phyloP scores from a whole-genome alignment of 1,284 basidiomycete genomes.

The Ustilago vetiveriae region DNA sequence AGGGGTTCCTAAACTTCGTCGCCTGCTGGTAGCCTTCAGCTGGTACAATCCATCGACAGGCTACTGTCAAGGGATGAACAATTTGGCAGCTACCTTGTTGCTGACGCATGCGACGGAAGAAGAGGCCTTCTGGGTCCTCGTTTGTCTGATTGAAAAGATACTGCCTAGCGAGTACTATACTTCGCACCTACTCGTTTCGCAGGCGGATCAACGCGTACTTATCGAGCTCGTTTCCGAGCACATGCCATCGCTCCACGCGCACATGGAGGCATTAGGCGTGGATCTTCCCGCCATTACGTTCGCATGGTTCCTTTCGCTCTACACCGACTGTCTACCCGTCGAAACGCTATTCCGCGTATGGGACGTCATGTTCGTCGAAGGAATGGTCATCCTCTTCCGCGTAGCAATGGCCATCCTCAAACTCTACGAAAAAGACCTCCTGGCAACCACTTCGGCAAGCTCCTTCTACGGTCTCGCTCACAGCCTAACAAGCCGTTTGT shows the following conservation, averaged over 20 bases:
- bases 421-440: slow-evolving; percentile 81
- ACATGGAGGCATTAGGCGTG: slow-evolving; percentile 82
- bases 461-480: slow-evolving; percentile 87
- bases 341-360: slow-evolving; percentile 72
- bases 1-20: slow-evolving; percentile 87
- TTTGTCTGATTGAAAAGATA: slow-evolving; percentile 75
- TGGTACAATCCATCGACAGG: slow-evolving; percentile 72
- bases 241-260: slow-evolving; percentile 78
- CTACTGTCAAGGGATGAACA: slow-evolving; percentile 79
- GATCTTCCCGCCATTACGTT: slow-evolving; percentile 95
- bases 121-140: slow-evolving; percentile 95
- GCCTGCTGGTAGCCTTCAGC: slow-evolving; percentile 89
- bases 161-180: slow-evolving; percentile 69
- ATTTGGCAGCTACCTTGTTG: slow-evolving; percentile 89
- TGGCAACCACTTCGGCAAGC: slow-evolving; percentile 73
- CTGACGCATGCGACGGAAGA: slow-evolving; percentile 92
- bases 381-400: slow-evolving; percentile 84
- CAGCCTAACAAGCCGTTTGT: slow-evolving; percentile 86
- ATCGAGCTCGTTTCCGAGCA: slow-evolving; percentile 83
- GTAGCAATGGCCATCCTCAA: slow-evolving; percentile 86
- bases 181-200: slow-evolving; percentile 74
- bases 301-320: slow-evolving; percentile 96
- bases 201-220: slow-evolving; percentile 91
- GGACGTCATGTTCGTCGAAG: slow-evolving; percentile 94
- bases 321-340: slow-evolving; percentile 94